phyloP scores from a whole-genome alignment of 768 basidiomycete genomes.

The Pleurotus tuber-regium region DNA sequence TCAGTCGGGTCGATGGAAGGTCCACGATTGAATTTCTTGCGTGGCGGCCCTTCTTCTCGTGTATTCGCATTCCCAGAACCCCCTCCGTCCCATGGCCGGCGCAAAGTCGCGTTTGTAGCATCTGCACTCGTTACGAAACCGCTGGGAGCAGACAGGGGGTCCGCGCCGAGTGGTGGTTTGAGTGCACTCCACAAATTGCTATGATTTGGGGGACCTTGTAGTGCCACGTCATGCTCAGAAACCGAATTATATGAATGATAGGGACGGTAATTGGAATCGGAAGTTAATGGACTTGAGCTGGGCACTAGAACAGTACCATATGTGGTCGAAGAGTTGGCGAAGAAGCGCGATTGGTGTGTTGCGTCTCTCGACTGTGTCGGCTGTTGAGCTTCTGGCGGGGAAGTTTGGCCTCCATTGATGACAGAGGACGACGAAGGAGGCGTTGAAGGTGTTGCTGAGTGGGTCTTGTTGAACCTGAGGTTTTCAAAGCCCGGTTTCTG shows the following conservation, averaged over 20 bases:
- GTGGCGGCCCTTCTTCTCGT: constrained; percentile 64
- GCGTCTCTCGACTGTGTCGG: constrained; percentile 77
- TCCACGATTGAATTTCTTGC: constrained; percentile 66
- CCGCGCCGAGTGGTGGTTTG: constrained; percentile 30
- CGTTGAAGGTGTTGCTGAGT: constrained; percentile 16
- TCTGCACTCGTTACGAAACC: constrained; percentile 46
- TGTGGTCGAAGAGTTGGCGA: constrained; percentile 42
- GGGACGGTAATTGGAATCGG: constrained; percentile 36
- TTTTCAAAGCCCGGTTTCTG: constrained; percentile 46
- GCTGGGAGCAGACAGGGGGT: constrained; percentile 60
- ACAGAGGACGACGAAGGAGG: constrained; percentile 25
- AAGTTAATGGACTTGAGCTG: constrained; percentile 62
- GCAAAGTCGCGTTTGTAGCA: constrained; percentile 50
- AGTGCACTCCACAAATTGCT: constrained; percentile 35
- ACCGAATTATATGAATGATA: constrained; percentile 38
- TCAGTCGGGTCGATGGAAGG: constrained; percentile 34
- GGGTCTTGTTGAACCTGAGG: constrained; percentile 42
- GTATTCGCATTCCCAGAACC: constrained; percentile 34
- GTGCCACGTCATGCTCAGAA: constrained; percentile 39
- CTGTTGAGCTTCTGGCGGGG: constrained; percentile 31
- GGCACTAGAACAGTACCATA: constrained; percentile 68
- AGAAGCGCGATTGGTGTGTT: constrained; percentile 64
- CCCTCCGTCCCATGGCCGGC: constrained; percentile 40
- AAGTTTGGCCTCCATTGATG: constrained; percentile 19
- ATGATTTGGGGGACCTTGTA: constrained; percentile 31